Percentiles rank a stretch among this genome's conserved stretches.
These are phyloP conservation scores for Clonostachys chloroleuca DNA, from an alignment of 2,329 filamentous ascomycete species.

Conservation along the genomic window DNA sequence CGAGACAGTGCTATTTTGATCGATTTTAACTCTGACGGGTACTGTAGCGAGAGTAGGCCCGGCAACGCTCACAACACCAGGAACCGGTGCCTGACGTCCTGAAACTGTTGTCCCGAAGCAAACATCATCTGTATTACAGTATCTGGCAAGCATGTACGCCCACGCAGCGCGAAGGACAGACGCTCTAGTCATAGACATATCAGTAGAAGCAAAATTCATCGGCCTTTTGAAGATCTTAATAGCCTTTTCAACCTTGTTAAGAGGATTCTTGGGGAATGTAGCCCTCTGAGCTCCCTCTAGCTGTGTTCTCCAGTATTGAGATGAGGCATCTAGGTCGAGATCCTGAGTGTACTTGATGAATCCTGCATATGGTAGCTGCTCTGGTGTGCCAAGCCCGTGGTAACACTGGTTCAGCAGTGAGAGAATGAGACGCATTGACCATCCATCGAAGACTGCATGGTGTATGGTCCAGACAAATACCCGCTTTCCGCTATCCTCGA, in stretches of 20 bases:
- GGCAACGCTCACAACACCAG: neutral
- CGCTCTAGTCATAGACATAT: neutral
- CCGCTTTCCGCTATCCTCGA: neutral
- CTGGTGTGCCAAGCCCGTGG: neutral
- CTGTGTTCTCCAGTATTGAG: conserved; percentile 1
- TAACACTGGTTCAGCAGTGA: conserved; percentile 2
- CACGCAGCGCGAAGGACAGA: neutral
- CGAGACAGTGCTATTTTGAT: neutral
- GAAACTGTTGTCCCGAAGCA: neutral
- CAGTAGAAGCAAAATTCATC: neutral
- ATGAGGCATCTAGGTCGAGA: neutral
- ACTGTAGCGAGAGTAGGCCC: neutral
- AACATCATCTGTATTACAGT: neutral
- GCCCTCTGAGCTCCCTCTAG: neutral
- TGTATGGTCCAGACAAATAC: conserved; percentile 5
- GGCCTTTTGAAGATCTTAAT: neutral
- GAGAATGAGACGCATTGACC: conserved; percentile 34
- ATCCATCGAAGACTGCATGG: conserved; percentile 47
- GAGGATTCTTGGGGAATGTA: conserved; percentile 1
- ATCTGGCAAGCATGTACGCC: neutral
- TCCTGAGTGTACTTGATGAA: conserved; percentile 1
- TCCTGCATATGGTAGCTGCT: neutral
- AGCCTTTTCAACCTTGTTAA: conserved; percentile 3
- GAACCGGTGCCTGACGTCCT: neutral
- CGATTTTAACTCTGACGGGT: neutral